Conservation (phyloP, 2,329 filamentous ascomycete genomes). For the Gnomoniopsis smithogilvyi region DNA sequence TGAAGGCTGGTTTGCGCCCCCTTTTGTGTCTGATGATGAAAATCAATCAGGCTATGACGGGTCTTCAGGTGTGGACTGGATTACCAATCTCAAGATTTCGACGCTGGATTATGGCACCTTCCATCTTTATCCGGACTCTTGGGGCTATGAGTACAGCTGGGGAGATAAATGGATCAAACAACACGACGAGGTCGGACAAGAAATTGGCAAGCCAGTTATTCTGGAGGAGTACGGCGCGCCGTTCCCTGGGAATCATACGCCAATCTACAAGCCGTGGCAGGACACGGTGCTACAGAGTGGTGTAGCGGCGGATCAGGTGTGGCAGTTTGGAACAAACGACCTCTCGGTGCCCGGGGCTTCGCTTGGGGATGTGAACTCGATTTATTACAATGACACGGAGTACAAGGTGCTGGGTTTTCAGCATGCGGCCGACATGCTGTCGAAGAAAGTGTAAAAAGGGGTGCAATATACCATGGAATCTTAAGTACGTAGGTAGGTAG, state of each 20-base stretch:
- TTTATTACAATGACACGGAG: constrained; percentile 15
- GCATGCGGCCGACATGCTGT: constrained; percentile 12
- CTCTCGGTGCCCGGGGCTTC: constrained; percentile 5
- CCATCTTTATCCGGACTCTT: constrained; percentile 34
- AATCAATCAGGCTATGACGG: constrained; percentile 47
- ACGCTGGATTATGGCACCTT: constrained; percentile 50
- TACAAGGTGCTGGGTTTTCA: constrained; percentile 9
- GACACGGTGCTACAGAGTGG: constrained; percentile 15
- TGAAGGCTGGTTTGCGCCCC: constrained; percentile 36
- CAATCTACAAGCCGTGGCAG: constrained; percentile 16
- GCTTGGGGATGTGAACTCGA: constrained; percentile 12
- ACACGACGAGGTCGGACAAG: constrained; percentile 11
- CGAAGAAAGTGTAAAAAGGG: constrained; percentile 4
- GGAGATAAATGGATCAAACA: constrained; percentile 15
- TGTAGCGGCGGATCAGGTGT: constrained; percentile 17
- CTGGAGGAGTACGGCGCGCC: constrained; percentile 18
- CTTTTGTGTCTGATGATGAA: constrained; percentile 24
- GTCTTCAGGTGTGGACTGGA: constrained; percentile 50
- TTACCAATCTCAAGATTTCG: constrained; percentile 44
- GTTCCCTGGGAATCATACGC: constrained; percentile 12
- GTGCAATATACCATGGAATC: neutral
- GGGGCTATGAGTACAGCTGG: constrained; percentile 16
- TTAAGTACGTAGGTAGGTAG: no score
- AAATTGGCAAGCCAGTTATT: constrained; percentile 15
- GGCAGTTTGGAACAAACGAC: constrained; percentile 17